Base-by-base conservation (phyloP, 148 eudicot genomes). In the Rhododendron ovatum region DNA sequence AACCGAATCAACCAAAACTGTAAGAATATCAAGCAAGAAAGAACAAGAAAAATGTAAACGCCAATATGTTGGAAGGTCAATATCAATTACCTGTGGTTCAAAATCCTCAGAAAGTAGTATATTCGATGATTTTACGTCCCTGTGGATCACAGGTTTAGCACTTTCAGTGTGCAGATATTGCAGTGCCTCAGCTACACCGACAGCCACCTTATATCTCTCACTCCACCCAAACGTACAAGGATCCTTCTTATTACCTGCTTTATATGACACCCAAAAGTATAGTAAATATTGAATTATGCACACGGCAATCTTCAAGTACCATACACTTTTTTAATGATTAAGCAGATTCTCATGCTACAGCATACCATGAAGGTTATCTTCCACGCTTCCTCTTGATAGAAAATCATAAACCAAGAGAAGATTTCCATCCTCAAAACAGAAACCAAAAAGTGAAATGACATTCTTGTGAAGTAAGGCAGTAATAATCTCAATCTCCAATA, bases 61-160 rank as follows among this genome's bases (percentile, higher is more conserved):
- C 11, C 18, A 51, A 14, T 22, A 14, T 0, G 1, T 15, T 28
- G 41, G 5, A 39, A 85, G 73, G 28, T 73, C 28, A 41, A 78
- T 78, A 45, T 33, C 12, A 86, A 24, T 45, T 17, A 96, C 99
- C 98, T 92, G 93, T 84, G 99, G 96, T 90, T 96, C 99, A 86
- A 92, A 97, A 90, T 94, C 91, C 83, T 94, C 95, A 24, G 98
- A 93, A 87, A 97, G 91, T 80, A 97, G 89, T 87, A 97, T 91
- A 86, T 97, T 97, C 45, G 99, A 95, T 24, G 99, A 97, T 88
- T 97, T 97, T 53, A 97, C 98, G 88, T 97, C 99, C 89, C 99
- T 90, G 86, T 97, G 99, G 65, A 97, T 95, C 39, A 97, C 92
- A 82, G 94, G 91, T 57, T 89, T 90, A 89, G 69, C 83, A 85